Conservation (phyloP, 768 basidiomycete genomes). For the Saitozyma sp. region DNA sequence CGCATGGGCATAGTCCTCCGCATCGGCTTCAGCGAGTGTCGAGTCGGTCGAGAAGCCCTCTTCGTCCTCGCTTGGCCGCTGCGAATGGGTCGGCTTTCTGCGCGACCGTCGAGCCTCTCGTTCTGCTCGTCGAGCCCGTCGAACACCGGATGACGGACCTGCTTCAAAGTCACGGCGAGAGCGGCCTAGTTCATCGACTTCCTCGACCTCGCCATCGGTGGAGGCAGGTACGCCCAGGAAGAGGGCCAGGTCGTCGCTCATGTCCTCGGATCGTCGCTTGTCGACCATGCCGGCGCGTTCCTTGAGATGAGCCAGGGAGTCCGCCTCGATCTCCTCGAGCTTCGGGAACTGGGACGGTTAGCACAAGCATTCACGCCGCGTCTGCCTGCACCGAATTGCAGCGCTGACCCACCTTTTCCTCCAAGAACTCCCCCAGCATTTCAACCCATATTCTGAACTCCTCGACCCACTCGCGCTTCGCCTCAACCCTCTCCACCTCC, state of each 20-base stretch:
- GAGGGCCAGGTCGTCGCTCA: slow-evolving; percentile 73
- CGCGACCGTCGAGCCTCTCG: slow-evolving; percentile 61
- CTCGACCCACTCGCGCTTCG: slow-evolving; percentile 55
- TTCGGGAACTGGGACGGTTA: slow-evolving; percentile 46
- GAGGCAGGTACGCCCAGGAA: slow-evolving; percentile 63
- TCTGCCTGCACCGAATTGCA: not conserved
- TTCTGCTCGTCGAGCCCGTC: slow-evolving; percentile 63
- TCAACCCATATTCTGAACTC: slow-evolving; percentile 55
- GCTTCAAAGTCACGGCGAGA: slow-evolving; percentile 52
- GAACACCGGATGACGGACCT: slow-evolving; percentile 57
- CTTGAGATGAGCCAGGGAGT: slow-evolving; percentile 65
- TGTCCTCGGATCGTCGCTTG: slow-evolving; percentile 70
- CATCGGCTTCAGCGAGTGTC: slow-evolving; percentile 66
- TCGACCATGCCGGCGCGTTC: slow-evolving; percentile 71
- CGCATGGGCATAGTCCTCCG: slow-evolving; percentile 68
- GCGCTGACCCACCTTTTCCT: slow-evolving; percentile 53
- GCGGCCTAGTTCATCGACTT: slow-evolving; percentile 67
- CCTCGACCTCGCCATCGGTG: slow-evolving; percentile 52
- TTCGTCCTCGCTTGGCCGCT: slow-evolving; percentile 51
- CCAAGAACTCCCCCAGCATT: slow-evolving; percentile 54
- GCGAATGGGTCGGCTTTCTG: slow-evolving; percentile 50
- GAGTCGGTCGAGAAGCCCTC: slow-evolving; percentile 89
- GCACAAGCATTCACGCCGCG: not conserved
- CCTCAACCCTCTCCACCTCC: slow-evolving; percentile 53
- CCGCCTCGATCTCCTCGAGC: slow-evolving; percentile 53